These are phyloP conservation scores for Geum urbanum DNA, from an alignment of 306 rosid genomes.

Conservation along the genomic window DNA sequence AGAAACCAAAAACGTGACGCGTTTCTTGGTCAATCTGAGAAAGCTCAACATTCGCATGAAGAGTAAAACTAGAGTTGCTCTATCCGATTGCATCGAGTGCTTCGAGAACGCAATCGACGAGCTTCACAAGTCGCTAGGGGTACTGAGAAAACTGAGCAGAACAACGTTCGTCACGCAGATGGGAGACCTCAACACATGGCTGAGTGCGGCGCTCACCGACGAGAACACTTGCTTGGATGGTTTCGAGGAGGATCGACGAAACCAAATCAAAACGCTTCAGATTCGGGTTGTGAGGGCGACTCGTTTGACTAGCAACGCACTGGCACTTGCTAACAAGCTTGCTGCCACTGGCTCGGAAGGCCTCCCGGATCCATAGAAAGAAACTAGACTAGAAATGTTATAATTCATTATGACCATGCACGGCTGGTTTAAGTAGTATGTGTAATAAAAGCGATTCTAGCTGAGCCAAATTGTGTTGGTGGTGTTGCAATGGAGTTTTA, in stretches of 20 bases:
- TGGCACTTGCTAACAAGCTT: constrained; percentile 59
- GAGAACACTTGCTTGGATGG: constrained; percentile 59
- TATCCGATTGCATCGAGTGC: constrained; percentile 53
- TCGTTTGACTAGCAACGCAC: constrained; percentile 52
- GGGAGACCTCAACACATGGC: constrained; percentile 60
- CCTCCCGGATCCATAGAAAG: constrained; percentile 24
- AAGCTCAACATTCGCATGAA: not conserved
- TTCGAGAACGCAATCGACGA: constrained; percentile 45
- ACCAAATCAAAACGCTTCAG: constrained; percentile 26
- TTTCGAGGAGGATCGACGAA: constrained; percentile 32
- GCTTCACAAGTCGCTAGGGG: constrained; percentile 53
- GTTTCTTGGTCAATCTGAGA: constrained; percentile 29
- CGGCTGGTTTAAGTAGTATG: not conserved
- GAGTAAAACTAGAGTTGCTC: constrained; percentile 40
- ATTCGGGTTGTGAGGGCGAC: constrained; percentile 32
- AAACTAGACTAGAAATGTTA: not conserved
- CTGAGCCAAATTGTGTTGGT: not conserved
- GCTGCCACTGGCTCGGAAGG: constrained; percentile 42
- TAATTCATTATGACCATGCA: no score
- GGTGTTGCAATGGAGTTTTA: not conserved
- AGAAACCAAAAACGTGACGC: constrained; percentile 36
- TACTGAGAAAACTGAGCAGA: constrained; percentile 48
- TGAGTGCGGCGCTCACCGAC: constrained; percentile 63
- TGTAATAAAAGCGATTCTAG: not conserved
- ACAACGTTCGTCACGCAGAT: constrained; percentile 48